Percentiles rank a stretch among this genome's conserved stretches.
phyloP scores from a whole-genome alignment of 1,139 yeast genomes.

The Nakaseomyces kungkrabaensis region DNA sequence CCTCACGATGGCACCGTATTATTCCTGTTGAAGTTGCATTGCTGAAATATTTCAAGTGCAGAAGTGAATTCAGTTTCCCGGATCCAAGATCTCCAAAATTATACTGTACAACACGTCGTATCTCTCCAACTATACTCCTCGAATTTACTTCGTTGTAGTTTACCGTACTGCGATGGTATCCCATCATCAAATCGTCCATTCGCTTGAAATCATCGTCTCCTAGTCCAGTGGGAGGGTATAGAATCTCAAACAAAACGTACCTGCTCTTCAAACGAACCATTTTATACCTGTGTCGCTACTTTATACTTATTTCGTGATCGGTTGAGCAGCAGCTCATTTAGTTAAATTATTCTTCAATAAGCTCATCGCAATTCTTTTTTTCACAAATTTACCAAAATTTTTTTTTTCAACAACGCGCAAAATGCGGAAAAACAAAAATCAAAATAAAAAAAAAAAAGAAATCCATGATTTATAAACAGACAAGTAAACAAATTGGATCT shows the following conservation, averaged over 20 bases:
- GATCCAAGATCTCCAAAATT: slow-evolving; percentile 73
- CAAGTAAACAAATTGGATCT: too few species aligned
- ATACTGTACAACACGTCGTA: slow-evolving; percentile 45
- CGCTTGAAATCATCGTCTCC: slow-evolving; percentile 7
- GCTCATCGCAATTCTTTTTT: not conserved
- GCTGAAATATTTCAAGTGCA: slow-evolving; percentile 73
- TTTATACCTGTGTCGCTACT: too few species aligned
- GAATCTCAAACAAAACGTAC: slow-evolving; percentile 68
- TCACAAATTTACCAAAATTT: not conserved
- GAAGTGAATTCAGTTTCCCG: slow-evolving; percentile 51
- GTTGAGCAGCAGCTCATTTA: too few species aligned
- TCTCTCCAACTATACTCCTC: slow-evolving; percentile 40
- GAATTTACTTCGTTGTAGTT: slow-evolving; percentile 31
- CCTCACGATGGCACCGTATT: slow-evolving; percentile 61
- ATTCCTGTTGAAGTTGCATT: slow-evolving; percentile 79
- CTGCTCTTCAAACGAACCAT: slow-evolving; percentile 89
- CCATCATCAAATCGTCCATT: slow-evolving; percentile 3
- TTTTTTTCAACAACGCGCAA: not conserved
- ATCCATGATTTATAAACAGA: too few species aligned
- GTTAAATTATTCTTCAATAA: not conserved
- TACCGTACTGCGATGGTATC: slow-evolving; percentile 1
- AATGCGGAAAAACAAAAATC: not conserved
- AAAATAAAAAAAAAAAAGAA: too few species aligned
- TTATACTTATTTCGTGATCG: too few species aligned
- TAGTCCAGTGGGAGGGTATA: slow-evolving; percentile 42